Percentiles rank a stretch among this genome's conserved stretches.
phyloP scores from a whole-genome alignment of 768 basidiomycete species.

The Tephrocybe sp. region DNA sequence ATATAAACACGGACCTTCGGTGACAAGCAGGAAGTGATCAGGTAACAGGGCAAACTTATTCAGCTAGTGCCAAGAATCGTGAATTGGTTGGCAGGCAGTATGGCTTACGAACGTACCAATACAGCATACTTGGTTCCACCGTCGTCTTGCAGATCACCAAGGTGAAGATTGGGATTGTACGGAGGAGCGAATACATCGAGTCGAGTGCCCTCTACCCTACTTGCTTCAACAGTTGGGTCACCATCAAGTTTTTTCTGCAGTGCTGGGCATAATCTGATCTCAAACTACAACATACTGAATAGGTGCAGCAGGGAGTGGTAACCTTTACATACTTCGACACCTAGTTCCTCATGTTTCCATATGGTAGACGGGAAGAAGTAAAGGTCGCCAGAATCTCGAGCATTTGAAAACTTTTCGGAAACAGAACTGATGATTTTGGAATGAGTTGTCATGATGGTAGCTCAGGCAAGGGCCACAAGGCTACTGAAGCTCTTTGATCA shows the following conservation, averaged over 20 bases:
- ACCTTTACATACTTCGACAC: conserved; percentile 52
- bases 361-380: conserved; percentile 78
- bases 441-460: conserved; percentile 28
- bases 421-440: conserved; percentile 57
- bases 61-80: conserved; percentile 44
- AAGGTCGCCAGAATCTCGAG: conserved; percentile 62
- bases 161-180: conserved; percentile 70
- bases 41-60: conserved; percentile 88
- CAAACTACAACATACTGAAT: no score
- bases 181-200: conserved; percentile 85
- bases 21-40: conserved; percentile 84
- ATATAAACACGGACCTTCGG: conserved; percentile 60
- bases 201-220: conserved; percentile 30
- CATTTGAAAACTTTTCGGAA: conserved; percentile 55
- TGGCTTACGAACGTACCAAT: conserved; percentile 49
- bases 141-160: conserved; percentile 74
- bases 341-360: conserved; percentile 57
- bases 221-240: conserved; percentile 24
- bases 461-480: no score
- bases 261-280: conserved; percentile 84
- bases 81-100: not conserved
- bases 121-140: conserved; percentile 63
- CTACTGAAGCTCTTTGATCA: not conserved
- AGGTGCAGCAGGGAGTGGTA: no score
- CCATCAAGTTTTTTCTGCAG: conserved; percentile 70